These are phyloP conservation scores for Trichoderma virens DNA, from an alignment of 495 filamentous ascomycete genomes.

Conservation along the genomic window DNA sequence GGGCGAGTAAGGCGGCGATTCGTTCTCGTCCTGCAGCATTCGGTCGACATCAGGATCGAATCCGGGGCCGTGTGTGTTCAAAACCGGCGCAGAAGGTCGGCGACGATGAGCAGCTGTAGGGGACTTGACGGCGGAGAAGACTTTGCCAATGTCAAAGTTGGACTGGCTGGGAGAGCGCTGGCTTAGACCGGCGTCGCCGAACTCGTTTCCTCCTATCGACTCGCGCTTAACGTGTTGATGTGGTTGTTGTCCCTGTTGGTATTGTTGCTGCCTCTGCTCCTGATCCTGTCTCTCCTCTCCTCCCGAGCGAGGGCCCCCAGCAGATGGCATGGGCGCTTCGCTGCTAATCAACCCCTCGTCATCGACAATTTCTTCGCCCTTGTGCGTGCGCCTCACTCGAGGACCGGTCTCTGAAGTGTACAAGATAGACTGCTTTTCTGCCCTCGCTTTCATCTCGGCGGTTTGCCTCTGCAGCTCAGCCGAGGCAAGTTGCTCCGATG, in stretches of 20 bases:
- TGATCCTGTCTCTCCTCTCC: conserved; percentile 13
- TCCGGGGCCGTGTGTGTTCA: conserved; percentile 41
- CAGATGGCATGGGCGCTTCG: conserved; percentile 6
- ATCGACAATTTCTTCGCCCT: conserved; percentile 86
- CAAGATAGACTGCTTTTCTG: conserved; percentile 81
- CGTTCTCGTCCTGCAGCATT: conserved; percentile 73
- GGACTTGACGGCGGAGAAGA: conserved; percentile 58
- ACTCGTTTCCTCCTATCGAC: background rate
- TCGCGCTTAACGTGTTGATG: conserved; percentile 3
- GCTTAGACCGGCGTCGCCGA: conserved; percentile 40
- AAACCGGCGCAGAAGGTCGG: conserved; percentile 31
- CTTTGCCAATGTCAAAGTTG: conserved; percentile 63
- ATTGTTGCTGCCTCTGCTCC: conserved; percentile 22
- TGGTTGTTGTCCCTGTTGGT: conserved; percentile 14
- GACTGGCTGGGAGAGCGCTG: conserved; percentile 39
- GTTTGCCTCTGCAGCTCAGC: conserved; percentile 78
- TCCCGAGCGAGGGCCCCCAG: background rate
- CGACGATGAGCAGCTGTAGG: conserved; percentile 44
- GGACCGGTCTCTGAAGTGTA: conserved; percentile 69
- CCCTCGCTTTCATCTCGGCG: conserved; percentile 58
- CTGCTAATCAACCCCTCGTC: conserved; percentile 38
- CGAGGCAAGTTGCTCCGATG: conserved; percentile 78
- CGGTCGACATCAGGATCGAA: conserved; percentile 85
- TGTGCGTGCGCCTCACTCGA: conserved; percentile 83
- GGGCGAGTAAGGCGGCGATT: conserved; percentile 82